Evolutionary conservation across 352 stramenopile species (phyloP), one percentile per base, ranked within the genome.

Genomic region (Phytophthora cajani): DNA sequence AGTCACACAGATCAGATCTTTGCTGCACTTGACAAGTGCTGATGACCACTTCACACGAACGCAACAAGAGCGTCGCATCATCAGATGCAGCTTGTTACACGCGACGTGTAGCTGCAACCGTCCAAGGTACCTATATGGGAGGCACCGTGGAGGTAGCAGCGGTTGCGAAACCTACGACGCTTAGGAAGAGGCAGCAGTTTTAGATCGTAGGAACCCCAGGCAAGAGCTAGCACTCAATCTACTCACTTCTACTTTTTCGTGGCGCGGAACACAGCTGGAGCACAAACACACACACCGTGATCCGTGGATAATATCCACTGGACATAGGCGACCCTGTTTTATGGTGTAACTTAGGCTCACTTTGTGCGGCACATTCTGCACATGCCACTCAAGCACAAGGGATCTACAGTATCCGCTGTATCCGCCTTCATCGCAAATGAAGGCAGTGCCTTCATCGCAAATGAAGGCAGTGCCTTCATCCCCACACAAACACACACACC

Each of bases 51-150:
- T 44, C 38, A 6, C 27, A 30, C 27, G 3, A 30, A 30, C 27
- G 27, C 27, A 30, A 4, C 38, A 14, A 5, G 38, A 17, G 38
- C 38, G 38, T 44, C 10, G 38, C 38, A 44, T 44, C 38, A 44
- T 44, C 38, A 44, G 30, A 33, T 33, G 8, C 30, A 33, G 27
- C 27, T 30, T 32, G 27, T 32, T 32, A 47, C 30, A 38, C 36
- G 36, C 53, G 53, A 50, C 16, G 44, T 50, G 44, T 50, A 50
- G 44, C 36, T 44, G 36, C 36, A 44, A 44, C 36, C 36, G 36
- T 17, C 36, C 14, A 44, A 44, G 36, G 36, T 17, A 17, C 36
- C 36, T n/a, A n/a, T 3, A 12, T 44, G 36, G 10, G 36, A 44
- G 14, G 36, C 10, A 17, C 4, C 36, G 14, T 17, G 36, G 36